Evolutionary conservation across 805 yeast species (phyloP).

Genomic region (Myxozyma neotropica): DNA sequence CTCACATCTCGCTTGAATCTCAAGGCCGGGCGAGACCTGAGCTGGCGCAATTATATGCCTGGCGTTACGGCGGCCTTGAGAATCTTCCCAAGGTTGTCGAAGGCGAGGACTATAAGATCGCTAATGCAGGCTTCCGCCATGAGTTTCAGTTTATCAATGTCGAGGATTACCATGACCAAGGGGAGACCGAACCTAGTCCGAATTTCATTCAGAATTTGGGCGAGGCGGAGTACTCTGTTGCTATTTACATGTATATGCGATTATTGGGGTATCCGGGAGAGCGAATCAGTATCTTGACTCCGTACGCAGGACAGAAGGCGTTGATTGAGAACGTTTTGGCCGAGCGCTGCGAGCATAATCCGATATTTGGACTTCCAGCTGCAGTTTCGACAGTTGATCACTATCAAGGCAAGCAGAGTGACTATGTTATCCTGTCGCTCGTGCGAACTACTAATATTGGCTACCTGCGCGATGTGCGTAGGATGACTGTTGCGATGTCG

Average conservation of each 20-base stretch:
- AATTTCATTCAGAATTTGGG: slow-evolving; percentile 46
- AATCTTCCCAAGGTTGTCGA: slow-evolving; percentile 17
- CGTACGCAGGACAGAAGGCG: slow-evolving; percentile 47
- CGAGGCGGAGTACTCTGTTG: slow-evolving; percentile 54
- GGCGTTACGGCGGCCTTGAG: slow-evolving; percentile 31
- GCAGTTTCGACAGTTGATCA: slow-evolving; percentile 41
- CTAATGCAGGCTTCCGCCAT: slow-evolving; percentile 47
- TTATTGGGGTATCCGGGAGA: slow-evolving; percentile 48
- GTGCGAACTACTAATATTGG: slow-evolving; percentile 43
- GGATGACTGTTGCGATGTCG: slow-evolving; percentile 39
- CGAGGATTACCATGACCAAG: slow-evolving; percentile 39
- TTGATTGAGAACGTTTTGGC: slow-evolving; percentile 49
- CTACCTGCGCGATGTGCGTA: slow-evolving; percentile 35
- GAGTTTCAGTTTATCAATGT: slow-evolving; percentile 44
- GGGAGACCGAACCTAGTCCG: slow-evolving; percentile 40
- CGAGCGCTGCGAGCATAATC: slow-evolving; percentile 38
- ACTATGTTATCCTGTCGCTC: slow-evolving; percentile 44
- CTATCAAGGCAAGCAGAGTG: slow-evolving; percentile 40
- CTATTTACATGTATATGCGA: slow-evolving; percentile 52
- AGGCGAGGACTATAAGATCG: slow-evolving; percentile 21
- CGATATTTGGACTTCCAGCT: slow-evolving; percentile 41
- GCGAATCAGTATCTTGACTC: slow-evolving; percentile 49
- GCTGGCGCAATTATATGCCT: slow-evolving; percentile 36
- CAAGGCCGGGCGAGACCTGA: slow-evolving; percentile 40
- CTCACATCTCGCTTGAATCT: slow-evolving; percentile 27